Conservation (phyloP, 805 yeast genomes). For the Kluyveromyces nonfermentans region DNA sequence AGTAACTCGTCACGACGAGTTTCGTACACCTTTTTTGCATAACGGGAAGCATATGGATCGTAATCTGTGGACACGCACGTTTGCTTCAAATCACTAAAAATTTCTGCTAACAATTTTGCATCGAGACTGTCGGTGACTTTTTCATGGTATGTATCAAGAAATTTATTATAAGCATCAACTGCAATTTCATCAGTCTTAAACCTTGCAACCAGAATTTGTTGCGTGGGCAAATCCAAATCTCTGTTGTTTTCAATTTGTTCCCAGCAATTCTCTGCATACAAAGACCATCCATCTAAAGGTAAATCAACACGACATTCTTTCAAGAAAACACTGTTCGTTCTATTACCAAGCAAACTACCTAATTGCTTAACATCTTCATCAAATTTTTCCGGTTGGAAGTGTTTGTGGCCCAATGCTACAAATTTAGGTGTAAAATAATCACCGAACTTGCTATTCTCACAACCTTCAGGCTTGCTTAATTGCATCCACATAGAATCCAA, state of each 20-base stretch:
- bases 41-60: constrained; percentile 70
- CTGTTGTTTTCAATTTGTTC: constrained; percentile 85
- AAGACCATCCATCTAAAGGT: constrained; percentile 94
- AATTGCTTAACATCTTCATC: constrained; percentile 46
- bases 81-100: constrained; percentile 36
- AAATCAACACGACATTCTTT: constrained; percentile 70
- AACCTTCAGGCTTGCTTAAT: constrained; percentile 62
- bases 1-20: constrained; percentile 47
- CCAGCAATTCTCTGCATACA: constrained; percentile 90
- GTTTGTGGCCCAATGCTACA: constrained; percentile 75
- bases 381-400: constrained; percentile 70
- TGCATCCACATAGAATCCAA: constrained; percentile 69
- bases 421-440: constrained; percentile 85
- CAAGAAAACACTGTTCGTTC: constrained; percentile 41
- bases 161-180: constrained; percentile 39
- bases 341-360: constrained; percentile 48
- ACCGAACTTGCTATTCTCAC: constrained; percentile 42
- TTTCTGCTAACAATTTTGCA: constrained; percentile 31
- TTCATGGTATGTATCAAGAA: constrained; percentile 30
- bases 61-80: constrained; percentile 42
- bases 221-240: constrained; percentile 94
- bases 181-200: constrained; percentile 90
- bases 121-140: constrained; percentile 23
- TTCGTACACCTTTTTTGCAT: constrained; percentile 54
- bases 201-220: constrained; percentile 88